Evolutionary conservation across 2,329 filamentous ascomycete genomes (phyloP).

Genomic region (Nemania abortiva): DNA sequence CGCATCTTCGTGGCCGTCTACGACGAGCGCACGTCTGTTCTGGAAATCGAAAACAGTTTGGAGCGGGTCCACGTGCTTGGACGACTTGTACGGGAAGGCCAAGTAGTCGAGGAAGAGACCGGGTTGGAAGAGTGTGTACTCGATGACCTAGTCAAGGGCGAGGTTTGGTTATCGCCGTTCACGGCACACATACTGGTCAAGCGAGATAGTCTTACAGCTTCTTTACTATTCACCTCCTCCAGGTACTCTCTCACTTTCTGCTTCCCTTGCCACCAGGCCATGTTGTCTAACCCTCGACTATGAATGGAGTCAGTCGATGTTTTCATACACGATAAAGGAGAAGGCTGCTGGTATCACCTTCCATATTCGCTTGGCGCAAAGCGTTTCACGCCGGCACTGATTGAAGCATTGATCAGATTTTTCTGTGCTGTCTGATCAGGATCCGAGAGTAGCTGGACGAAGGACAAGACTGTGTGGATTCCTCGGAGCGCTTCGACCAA

Average conservation of each 20-base stretch:
- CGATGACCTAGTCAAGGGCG: constrained; percentile 57
- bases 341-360: constrained; percentile 42
- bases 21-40: constrained; percentile 56
- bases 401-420: constrained; percentile 69
- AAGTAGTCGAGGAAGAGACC: constrained; percentile 68
- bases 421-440: constrained; percentile 59
- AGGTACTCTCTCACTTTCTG: constrained; percentile 63
- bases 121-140: constrained; percentile 68
- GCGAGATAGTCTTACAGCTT: constrained; percentile 51
- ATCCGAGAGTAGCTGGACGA: constrained; percentile 56
- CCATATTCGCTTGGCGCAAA: constrained; percentile 72
- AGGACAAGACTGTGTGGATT: constrained; percentile 66
- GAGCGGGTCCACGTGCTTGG: constrained; percentile 58
- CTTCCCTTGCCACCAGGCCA: constrained; percentile 66
- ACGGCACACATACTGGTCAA: background rate
- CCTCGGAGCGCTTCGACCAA: constrained; percentile 58
- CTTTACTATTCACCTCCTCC: constrained; percentile 61
- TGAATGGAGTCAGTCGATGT: background rate
- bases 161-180: background rate
- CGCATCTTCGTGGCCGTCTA: constrained; percentile 58
- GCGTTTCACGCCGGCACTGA: constrained; percentile 69
- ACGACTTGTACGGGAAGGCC: constrained; percentile 61
- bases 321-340: background rate
- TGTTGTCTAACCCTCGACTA: constrained; percentile 43
- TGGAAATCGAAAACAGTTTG: constrained; percentile 57